Percentiles rank a stretch among this genome's conserved stretches.
phyloP scores from a whole-genome alignment of 164 flowering plant species.

The Sedum album region DNA sequence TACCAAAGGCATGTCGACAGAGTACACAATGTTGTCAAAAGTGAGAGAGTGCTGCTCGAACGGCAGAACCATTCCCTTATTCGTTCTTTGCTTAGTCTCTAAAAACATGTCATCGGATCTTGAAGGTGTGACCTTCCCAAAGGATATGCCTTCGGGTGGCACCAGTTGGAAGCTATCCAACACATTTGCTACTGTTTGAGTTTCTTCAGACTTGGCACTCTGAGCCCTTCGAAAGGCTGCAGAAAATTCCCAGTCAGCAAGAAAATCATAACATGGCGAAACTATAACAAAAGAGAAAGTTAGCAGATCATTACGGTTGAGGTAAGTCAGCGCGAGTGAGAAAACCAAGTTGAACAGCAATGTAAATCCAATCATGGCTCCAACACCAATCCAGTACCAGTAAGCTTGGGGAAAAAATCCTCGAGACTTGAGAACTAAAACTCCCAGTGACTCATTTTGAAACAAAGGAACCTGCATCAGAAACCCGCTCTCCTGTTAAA shows the following conservation, averaged over 20 bases:
- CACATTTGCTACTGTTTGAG: slow-evolving; percentile 4
- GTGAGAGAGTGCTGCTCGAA: slow-evolving; percentile 50
- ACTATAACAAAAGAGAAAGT: background rate
- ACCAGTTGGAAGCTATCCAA: background rate
- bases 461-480: slow-evolving; percentile 14
- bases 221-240: slow-evolving; percentile 23
- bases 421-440: slow-evolving; percentile 20
- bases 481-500: background rate
- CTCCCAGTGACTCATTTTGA: slow-evolving; percentile 21
- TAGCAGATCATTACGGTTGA: slow-evolving; percentile 20
- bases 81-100: slow-evolving; percentile 23
- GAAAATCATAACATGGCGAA: background rate
- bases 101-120: slow-evolving; percentile 13
- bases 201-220: slow-evolving; percentile 14
- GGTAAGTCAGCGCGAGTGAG: slow-evolving; percentile 21
- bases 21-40: slow-evolving; percentile 49
- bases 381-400: slow-evolving; percentile 38
- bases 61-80: slow-evolving; percentile 24
- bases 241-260: background rate
- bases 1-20: slow-evolving; percentile 16
- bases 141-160: background rate
- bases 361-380: slow-evolving; percentile 21
- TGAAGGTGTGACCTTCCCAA: slow-evolving; percentile 6
- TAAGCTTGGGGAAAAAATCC: slow-evolving; percentile 23
- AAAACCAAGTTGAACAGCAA: slow-evolving; percentile 24